phyloP scores from a whole-genome alignment of 139 green algal genomes.

The Microglena sp. region DNA sequence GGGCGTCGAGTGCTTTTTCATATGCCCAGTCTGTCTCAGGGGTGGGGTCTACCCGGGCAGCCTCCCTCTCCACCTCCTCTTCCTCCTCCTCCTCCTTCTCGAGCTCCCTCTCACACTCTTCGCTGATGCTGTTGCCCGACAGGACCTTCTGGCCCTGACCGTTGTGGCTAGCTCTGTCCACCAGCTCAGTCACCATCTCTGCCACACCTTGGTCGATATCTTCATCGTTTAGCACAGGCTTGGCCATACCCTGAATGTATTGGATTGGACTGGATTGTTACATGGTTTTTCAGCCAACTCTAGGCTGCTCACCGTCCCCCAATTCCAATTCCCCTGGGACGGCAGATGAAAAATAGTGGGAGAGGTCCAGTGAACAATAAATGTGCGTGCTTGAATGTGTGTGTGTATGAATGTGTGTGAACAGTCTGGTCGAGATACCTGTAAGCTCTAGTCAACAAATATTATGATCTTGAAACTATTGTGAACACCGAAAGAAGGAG shows the following conservation, averaged over 20 bases:
- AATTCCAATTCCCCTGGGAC: too few relatives aligned
- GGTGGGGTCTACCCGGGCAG: background rate
- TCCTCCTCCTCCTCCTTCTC: conserved; percentile 41
- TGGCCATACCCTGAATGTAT: background rate
- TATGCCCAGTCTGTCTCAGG: conserved; percentile 28
- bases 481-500: too few relatives aligned
- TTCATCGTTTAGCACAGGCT: background rate
- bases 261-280: background rate
- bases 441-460: too few relatives aligned
- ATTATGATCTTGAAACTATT: too few relatives aligned
- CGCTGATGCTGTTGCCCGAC: conserved; percentile 11
- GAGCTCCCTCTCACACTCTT: conserved; percentile 46
- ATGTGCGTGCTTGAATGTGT: too few relatives aligned
- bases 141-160: conserved; percentile 10
- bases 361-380: too few relatives aligned
- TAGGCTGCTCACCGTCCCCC: too few relatives aligned
- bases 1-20: background rate
- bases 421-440: too few relatives aligned
- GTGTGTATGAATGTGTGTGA: too few relatives aligned
- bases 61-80: conserved; percentile 32
- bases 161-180: background rate
- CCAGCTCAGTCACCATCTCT: background rate
- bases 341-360: too few relatives aligned
- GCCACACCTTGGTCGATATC: background rate
- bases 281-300: too few relatives aligned